phyloP scores from a whole-genome alignment of 192 early-diverging fungal genomes.

The Bifiguratus adelaidae region DNA sequence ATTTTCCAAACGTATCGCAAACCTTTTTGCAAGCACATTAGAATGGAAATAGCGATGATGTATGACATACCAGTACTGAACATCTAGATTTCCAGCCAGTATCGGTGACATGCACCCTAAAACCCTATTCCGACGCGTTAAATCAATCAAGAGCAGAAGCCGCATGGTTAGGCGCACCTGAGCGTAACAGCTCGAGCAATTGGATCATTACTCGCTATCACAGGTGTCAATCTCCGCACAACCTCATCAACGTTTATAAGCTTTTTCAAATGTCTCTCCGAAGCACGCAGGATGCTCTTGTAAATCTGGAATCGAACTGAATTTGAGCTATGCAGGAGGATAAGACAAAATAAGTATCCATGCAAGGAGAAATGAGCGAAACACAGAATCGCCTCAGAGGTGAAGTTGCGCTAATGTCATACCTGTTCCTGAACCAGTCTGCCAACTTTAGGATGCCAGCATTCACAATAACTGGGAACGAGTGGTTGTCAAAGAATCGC shows the following conservation, averaged over 20 bases:
- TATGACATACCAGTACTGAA: slow-evolving; percentile 33
- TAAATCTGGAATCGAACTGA: slow-evolving; percentile 30
- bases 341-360: not conserved
- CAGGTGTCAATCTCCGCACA: slow-evolving; percentile 24
- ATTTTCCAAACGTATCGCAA: too few species aligned
- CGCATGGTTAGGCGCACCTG: slow-evolving; percentile 9
- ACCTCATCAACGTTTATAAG: slow-evolving; percentile 32
- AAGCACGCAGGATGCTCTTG: slow-evolving; percentile 24
- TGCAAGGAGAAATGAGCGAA: too few species aligned
- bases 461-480: slow-evolving; percentile 32
- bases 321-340: slow-evolving; percentile 22
- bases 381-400: too few species aligned
- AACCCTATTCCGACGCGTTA: slow-evolving; percentile 10
- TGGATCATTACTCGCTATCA: slow-evolving; percentile 28
- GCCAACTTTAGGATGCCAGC: slow-evolving; percentile 34
- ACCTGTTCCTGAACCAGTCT: slow-evolving; percentile 33
- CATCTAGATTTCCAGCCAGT: slow-evolving; percentile 26
- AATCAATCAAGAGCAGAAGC: not conserved
- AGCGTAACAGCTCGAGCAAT: slow-evolving; percentile 32
- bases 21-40: too few species aligned
- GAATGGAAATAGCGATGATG: too few species aligned
- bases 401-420: too few species aligned
- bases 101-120: slow-evolving; percentile 34
- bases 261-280: slow-evolving; percentile 24
- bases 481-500: slow-evolving; percentile 29